Evolutionary conservation across 352 stramenopile species (phyloP).

Genomic region (Globisporangium orthogonon): DNA sequence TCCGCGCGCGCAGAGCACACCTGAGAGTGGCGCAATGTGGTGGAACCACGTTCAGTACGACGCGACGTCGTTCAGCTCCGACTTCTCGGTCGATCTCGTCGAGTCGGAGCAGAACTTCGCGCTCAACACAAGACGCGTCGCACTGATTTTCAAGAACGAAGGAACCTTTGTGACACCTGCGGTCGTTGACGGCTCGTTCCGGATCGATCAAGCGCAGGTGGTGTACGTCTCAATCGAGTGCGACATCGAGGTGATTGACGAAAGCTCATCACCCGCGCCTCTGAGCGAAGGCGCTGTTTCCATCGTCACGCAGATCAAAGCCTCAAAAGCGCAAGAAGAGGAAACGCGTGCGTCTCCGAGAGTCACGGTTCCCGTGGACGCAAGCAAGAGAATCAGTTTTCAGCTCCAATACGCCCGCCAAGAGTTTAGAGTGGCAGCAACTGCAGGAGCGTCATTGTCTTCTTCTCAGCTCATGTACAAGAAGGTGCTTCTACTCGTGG

Average conservation of each 20-base stretch:
- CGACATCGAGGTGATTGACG: conserved; percentile 3
- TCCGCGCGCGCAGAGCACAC: conserved; percentile 1
- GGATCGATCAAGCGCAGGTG: conserved; percentile 19
- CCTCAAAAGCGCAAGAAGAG: conserved; percentile 18
- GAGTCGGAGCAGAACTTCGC: not conserved
- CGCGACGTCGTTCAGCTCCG: conserved; percentile 27
- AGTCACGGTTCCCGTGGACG: conserved; percentile 17
- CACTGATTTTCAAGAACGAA: conserved; percentile 36
- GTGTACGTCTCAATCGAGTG: conserved; percentile 12
- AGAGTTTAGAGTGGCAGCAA: conserved; percentile 19
- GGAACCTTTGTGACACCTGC: conserved; percentile 15
- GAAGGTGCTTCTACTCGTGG: conserved; percentile 33
- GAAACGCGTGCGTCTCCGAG: conserved; percentile 22
- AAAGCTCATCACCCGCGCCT: not conserved
- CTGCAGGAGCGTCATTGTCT: not conserved
- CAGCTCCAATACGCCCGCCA: conserved; percentile 44
- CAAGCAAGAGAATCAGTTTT: conserved; percentile 18
- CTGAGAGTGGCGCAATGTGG: conserved; percentile 31
- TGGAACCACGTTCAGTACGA: conserved; percentile 44
- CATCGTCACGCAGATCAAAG: conserved; percentile 13
- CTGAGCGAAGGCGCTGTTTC: conserved; percentile 22
- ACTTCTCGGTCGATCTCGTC: conserved; percentile 30
- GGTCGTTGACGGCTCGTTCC: conserved; percentile 30
- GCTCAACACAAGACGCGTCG: conserved; percentile 8
- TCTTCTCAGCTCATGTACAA: conserved; percentile 42